These are phyloP conservation scores for Sugiyamaella smithiae DNA, from an alignment of 805 yeast species.

Conservation along the genomic window DNA sequence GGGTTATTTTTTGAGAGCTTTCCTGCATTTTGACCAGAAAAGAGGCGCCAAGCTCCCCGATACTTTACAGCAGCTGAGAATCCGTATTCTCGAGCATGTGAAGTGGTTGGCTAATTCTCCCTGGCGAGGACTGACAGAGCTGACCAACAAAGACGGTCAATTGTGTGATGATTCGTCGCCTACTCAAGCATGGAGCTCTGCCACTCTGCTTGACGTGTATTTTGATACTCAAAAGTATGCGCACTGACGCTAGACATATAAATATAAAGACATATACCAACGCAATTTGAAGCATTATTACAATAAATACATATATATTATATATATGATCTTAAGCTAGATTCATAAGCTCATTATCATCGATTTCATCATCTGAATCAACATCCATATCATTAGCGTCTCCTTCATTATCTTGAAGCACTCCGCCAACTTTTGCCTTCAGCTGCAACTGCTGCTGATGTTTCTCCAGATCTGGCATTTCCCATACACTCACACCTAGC, in stretches of 20 bases:
- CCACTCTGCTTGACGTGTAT: slow-evolving; percentile 78
- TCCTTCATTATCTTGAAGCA: neutral
- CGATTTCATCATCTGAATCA: slow-evolving; percentile 5
- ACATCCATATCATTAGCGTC: neutral
- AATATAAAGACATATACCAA: neutral
- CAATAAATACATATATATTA: neutral
- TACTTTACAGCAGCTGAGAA: slow-evolving; percentile 56
- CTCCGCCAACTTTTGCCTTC: neutral
- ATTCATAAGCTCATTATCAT: neutral
- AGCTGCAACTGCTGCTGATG: slow-evolving; percentile 17
- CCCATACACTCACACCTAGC: slow-evolving; percentile 95
- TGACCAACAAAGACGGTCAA: slow-evolving; percentile 85
- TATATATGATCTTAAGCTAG: neutral
- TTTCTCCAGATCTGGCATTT: slow-evolving; percentile 42
- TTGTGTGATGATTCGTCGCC: slow-evolving; percentile 86
- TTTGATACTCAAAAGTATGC: slow-evolving; percentile 42
- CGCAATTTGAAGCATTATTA: too few relatives aligned
- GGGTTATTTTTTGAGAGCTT: slow-evolving; percentile 86
- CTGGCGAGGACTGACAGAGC: slow-evolving; percentile 93
- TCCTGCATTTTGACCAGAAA: slow-evolving; percentile 49
- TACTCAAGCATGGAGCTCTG: slow-evolving; percentile 95
- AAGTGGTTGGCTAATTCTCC: slow-evolving; percentile 69
- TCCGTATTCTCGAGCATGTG: slow-evolving; percentile 61
- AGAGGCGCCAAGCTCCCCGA: slow-evolving; percentile 45
- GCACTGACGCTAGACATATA: neutral